Evolutionary conservation across 371 early-diverging fungal species (phyloP), one percentile per base, ranked within the genome.

Genomic region (Parasitella parasitica): DNA sequence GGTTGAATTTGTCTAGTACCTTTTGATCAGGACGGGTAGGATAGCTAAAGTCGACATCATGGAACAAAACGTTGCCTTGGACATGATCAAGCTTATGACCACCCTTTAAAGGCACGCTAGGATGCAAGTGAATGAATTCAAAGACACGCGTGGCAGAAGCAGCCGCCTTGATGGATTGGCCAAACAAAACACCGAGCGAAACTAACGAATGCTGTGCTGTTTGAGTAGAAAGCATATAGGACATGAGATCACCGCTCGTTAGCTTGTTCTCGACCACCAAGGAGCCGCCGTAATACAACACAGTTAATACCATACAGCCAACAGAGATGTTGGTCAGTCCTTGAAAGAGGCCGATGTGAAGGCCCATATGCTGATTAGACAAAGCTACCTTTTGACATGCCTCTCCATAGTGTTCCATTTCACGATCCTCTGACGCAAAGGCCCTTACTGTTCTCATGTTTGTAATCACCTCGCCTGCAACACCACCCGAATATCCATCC

Each of bases 321-420:
- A 91, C 84, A 9, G 89, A 83, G 3, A 84, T 63, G 63, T 87
- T 88, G 3, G 91, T 90, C 61, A 92, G 54, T 0, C 86, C 89
- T 79, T 90, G 92, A 71, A 93, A 93, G 4, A 87, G 57, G 7
- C 92, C 94, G 69, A 92, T 89, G 63, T 93, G 92, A 46, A 89
- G 70, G 3, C 92, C 94, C 48, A 92, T 78, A 2, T 73, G 53
- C 26, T 64, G 70, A 56, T 82, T 86, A 7, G 78, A 30, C 0
- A 57, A 55, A 4, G 86, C 72, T 5, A 85, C 80, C 12, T 68
- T 62, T 3, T 43, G 55, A 24, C 85, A 82, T 5, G 86, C 83
- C 6, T 71, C 63, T 16, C 69, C 61, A 58, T 89, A 91, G 57
- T 81, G 75, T n/a, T 72, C 76, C 61, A 83, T 68, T 61, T 92